Evolutionary conservation across 441 rosid genomes (phyloP), one percentile per base, ranked within the genome.

Genomic region (Croton laevigatus): DNA sequence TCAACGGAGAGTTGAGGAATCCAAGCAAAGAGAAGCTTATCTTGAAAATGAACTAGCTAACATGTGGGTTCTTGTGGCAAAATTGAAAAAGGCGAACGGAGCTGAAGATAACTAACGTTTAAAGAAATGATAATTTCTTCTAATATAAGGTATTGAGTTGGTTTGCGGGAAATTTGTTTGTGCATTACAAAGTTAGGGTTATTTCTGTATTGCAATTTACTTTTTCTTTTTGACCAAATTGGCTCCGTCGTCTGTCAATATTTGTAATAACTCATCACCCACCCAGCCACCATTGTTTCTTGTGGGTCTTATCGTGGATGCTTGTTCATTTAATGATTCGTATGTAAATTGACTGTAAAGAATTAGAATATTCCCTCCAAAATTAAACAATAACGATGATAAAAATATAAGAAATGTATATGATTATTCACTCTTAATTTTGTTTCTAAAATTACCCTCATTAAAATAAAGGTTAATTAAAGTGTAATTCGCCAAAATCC

Each of bases 21-120:
- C 97, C 27, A 92, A 92, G 80, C 86, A 85, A 70, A 88, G 97
- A 79, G 99, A 95, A 87, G 93, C 97, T 1, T 89, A 95, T 75
- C 82, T 95, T 72, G 99, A 95, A 86, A 88, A 92, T 49, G 97
- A 95, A 78, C 97, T 95, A 4, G 99, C 99, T n/a, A 92, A 91
- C 78, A 95, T 95, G 99, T 95, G 98, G 98, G 95, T 87, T 70
- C 94, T 91, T 57, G 98, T 95, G 38, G 93, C 98, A 5, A 91
- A 89, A 77, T 73, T 95, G 88, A 95, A 90, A 72, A 91, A 74
- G 74, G 82, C 93, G 22, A 85, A 76, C 37, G 97, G 89, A 46
- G 73, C 51, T n/a, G 91, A 85, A 6, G 87, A 72, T 45, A 66
- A 68, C 45, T 74, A 81, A 7, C 66, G 71, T 61, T n/a, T 72